phyloP scores from a whole-genome alignment of 2,329 filamentous ascomycete species.

The Volutella citrinella region DNA sequence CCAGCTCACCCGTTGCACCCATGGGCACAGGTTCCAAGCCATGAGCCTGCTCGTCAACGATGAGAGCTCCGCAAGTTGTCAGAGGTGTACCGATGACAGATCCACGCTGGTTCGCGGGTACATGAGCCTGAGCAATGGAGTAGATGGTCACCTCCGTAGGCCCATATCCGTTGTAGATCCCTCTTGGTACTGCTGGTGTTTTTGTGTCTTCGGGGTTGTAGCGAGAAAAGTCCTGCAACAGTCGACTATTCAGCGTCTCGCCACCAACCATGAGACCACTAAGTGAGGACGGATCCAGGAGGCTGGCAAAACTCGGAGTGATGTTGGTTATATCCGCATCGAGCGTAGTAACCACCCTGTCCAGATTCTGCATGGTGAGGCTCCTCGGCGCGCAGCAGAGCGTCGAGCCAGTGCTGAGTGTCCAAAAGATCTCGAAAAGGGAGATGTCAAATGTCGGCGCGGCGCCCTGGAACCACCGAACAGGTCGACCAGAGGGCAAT shows the following conservation, averaged over 20 bases:
- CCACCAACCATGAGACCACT: constrained; percentile 29
- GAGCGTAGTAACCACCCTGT: constrained; percentile 22
- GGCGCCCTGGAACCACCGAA: constrained; percentile 37
- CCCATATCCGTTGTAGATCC: constrained; percentile 26
- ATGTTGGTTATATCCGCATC: constrained; percentile 36
- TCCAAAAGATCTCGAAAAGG: constrained; percentile 80
- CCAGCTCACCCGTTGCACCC: constrained; percentile 74
- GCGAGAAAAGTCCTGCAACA: too few relatives aligned
- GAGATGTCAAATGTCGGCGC: constrained; percentile 66
- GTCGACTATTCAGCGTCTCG: constrained; percentile 21
- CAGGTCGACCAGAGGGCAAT: too few relatives aligned
- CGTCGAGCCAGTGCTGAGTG: constrained; percentile 56
- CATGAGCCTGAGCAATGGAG: constrained; percentile 17
- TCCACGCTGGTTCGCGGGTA: constrained; percentile 21
- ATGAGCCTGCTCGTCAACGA: too few relatives aligned
- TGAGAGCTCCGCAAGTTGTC: constrained; percentile 31
- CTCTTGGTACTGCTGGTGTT: too few relatives aligned
- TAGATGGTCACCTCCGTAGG: constrained; percentile 26
- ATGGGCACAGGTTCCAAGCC: constrained; percentile 56
- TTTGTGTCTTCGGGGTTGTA: too few relatives aligned
- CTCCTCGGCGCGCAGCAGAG: constrained; percentile 30
- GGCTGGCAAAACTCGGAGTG: constrained; percentile 34
- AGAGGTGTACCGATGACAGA: constrained; percentile 35
- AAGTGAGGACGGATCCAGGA: constrained; percentile 28
- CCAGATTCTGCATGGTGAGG: constrained; percentile 24